These are phyloP conservation scores for Canna indica DNA, from an alignment of 176 grass and related monocot species.

Conservation along the genomic window DNA sequence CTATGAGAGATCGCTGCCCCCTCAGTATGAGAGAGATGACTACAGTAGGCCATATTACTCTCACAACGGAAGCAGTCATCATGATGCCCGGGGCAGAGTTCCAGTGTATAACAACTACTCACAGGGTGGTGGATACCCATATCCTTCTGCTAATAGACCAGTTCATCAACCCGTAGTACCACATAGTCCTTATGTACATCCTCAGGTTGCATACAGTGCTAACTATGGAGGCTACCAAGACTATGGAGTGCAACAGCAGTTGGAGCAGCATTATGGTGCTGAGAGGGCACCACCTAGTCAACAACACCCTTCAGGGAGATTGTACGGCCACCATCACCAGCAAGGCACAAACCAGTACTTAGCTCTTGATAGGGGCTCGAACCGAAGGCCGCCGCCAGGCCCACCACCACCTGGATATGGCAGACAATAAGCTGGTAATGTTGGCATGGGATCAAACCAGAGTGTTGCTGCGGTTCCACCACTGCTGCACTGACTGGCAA, in stretches of 20 bases:
- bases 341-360: conserved; percentile 50
- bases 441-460: background rate
- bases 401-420: conserved; percentile 37
- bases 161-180: conserved; percentile 26
- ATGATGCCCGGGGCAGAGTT: conserved; percentile 25
- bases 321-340: conserved; percentile 9
- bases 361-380: conserved; percentile 43
- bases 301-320: conserved; percentile 16
- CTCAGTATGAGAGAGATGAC: conserved; percentile 32
- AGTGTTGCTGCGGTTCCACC: background rate
- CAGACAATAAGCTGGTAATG: conserved; percentile 6
- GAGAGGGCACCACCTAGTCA: conserved; percentile 29
- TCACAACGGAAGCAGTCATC: conserved; percentile 25
- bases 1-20: conserved; percentile 26
- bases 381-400: conserved; percentile 24
- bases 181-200: conserved; percentile 38
- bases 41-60: conserved; percentile 24
- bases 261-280: conserved; percentile 34
- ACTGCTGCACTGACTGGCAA: too few relatives aligned
- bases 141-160: conserved; percentile 26
- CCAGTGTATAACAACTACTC: conserved; percentile 34
- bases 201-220: conserved; percentile 10
- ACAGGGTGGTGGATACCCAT: conserved; percentile 20
- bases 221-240: conserved; percentile 34
- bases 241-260: conserved; percentile 39